These are phyloP conservation scores for Penicillium atrosanguineum DNA, from an alignment of 495 filamentous ascomycete species.

Conservation along the genomic window DNA sequence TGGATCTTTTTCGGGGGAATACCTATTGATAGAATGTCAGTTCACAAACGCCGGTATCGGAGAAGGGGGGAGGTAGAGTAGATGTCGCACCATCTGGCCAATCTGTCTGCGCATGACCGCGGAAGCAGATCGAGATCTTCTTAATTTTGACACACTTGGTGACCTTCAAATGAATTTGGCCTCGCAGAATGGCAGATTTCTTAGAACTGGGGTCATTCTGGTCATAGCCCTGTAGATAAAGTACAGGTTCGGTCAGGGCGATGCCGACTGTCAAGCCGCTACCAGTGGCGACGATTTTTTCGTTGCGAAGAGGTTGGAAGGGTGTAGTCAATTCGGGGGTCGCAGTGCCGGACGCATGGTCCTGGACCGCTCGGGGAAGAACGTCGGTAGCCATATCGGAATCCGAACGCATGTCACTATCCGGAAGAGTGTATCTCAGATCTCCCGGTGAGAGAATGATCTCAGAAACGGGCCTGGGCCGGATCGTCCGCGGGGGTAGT, in stretches of 20 bases:
- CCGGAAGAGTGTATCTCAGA: conserved; percentile 2
- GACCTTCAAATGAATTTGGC: conserved; percentile 76
- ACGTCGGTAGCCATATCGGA: conserved; percentile 32
- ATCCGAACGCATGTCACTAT: conserved; percentile 27
- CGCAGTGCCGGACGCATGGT: conserved; percentile 15
- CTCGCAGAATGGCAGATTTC: conserved; percentile 80
- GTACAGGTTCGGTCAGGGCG: conserved; percentile 79
- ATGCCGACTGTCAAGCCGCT: conserved; percentile 72
- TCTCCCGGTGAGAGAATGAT: conserved; percentile 37
- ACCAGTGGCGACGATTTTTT: conserved; percentile 71
- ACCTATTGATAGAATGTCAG: conserved; percentile 44
- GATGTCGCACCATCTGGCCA: conserved; percentile 81
- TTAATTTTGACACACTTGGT: conserved; percentile 93
- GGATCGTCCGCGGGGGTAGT: conserved; percentile 20
- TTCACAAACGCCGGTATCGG: not conserved
- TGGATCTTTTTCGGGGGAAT: conserved; percentile 88
- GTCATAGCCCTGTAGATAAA: conserved; percentile 91
- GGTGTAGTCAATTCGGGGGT: conserved; percentile 29
- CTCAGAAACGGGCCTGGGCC: conserved; percentile 42
- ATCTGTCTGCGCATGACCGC: conserved; percentile 82
- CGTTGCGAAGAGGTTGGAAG: conserved; percentile 43
- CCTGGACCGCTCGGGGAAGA: conserved; percentile 26
- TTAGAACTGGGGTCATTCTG: conserved; percentile 67
- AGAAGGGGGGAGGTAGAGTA: too few species aligned
- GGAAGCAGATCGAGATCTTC: conserved; percentile 83